phyloP scores from a whole-genome alignment of 352 stramenopile species.

The Phytophthora palmivora region DNA sequence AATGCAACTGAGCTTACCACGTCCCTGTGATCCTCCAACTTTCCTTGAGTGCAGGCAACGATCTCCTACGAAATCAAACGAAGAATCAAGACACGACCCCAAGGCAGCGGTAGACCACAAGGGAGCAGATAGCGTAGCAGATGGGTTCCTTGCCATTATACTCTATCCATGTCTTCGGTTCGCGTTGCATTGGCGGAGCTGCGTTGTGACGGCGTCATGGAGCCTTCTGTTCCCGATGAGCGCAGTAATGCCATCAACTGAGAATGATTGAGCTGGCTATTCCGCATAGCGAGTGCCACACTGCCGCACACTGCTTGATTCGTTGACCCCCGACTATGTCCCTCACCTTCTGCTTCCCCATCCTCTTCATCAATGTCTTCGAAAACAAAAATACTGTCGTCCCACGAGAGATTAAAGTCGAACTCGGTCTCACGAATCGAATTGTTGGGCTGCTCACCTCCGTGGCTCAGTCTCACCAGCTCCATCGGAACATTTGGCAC shows the following conservation, averaged over 20 bases:
- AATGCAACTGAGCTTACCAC: conserved; percentile 33
- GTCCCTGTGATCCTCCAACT: conserved; percentile 11
- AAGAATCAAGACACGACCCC: conserved; percentile 24
- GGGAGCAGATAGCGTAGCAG: conserved; percentile 22
- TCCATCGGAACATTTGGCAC: conserved; percentile 63
- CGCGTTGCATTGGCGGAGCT: conserved; percentile 36
- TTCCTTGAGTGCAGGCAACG: conserved; percentile 13
- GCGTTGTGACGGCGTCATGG: conserved; percentile 28
- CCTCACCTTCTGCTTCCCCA: conserved; percentile 48
- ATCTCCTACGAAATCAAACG: conserved; percentile 24
- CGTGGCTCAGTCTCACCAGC: conserved; percentile 66
- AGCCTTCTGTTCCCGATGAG: conserved; percentile 43
- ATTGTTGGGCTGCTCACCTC: conserved; percentile 70
- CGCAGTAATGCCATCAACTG: conserved; percentile 66
- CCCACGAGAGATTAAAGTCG: conserved; percentile 70
- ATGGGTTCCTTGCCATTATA: conserved; percentile 47
- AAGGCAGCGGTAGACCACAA: conserved; percentile 19
- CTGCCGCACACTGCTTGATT: conserved; percentile 58
- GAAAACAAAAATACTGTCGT: conserved; percentile 79
- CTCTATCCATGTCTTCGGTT: conserved; percentile 75
- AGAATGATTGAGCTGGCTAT: conserved; percentile 68
- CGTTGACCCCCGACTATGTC: conserved; percentile 24
- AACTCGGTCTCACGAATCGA: conserved; percentile 88
- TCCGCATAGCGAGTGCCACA: conserved; percentile 50
- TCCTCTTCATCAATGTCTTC: conserved; percentile 65